Evolutionary conservation across 805 yeast species (phyloP), one percentile per base, ranked within the genome.

Genomic region (Kodamaea jinghongensis): DNA sequence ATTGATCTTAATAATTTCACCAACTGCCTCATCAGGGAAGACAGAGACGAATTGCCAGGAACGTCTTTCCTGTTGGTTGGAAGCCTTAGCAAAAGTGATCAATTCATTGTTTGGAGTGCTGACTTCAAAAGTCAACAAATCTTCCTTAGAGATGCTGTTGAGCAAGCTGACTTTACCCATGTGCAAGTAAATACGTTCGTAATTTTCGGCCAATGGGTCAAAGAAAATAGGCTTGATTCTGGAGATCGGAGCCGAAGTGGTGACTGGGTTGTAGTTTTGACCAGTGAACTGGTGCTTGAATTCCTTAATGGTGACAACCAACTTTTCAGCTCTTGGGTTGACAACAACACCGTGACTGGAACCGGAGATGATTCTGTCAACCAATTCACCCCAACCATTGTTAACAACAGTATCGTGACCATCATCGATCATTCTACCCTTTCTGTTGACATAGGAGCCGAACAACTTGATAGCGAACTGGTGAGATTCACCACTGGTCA

Each of bases 331-430:
- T 58, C 95, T 73, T 17, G 91, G 89, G 45, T 86, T 85, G 20
- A 85, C 75, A 3, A 90, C 91, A 39, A 86, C 78, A 47, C 95
- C 95, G 39, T 75, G 76, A 42, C 72, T 76, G 1, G 90, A 77
- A 17, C 95, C 93, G 11, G 76, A 58, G 47, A 88, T 81, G 44
- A 88, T 84, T 51, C 95, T 70, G 51, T 86, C 88, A 15, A 84
- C 76, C 36, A 86, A 63, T 46, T 83, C 90, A 63, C 96, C 96
- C 96, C 96, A 88, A 36, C 96, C 96, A 44, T 78, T 74, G 55
- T 80, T 82, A 13, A 38, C 44, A 14, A 20, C 41, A 3, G 40
- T 32, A 27, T 46, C 49, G 3, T 49, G 23, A 20, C 51, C 9
- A 20, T 46, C 44, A 7, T 43, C 44, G 12, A 28, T 36, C 23